These are phyloP conservation scores for Cutaneotrichosporon cutaneum DNA, from an alignment of 1,284 basidiomycete genomes.

Conservation along the genomic window DNA sequence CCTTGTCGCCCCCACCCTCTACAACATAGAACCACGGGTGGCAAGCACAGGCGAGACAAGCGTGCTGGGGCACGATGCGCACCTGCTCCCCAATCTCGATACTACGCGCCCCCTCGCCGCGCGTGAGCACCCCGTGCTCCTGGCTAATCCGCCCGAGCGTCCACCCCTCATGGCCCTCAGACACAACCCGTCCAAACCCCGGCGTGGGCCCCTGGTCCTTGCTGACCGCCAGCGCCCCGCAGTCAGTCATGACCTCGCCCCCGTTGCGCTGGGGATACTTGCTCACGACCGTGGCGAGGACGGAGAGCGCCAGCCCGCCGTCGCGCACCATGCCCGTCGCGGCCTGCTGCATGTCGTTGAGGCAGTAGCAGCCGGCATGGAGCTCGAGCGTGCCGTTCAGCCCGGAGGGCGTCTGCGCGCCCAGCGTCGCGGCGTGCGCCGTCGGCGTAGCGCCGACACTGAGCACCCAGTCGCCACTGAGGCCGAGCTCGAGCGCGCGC, in stretches of 20 bases:
- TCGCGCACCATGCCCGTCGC: constrained; percentile 65
- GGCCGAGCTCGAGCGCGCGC: constrained; percentile 56
- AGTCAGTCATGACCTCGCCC: constrained; percentile 63
- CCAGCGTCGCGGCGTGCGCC: constrained; percentile 62
- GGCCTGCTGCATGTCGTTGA: constrained; percentile 79
- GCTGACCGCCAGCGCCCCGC: constrained; percentile 77
- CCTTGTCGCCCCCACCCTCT: constrained; percentile 60
- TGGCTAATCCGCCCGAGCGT: constrained; percentile 67
- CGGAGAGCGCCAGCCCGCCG: constrained; percentile 58
- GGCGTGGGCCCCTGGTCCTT: constrained; percentile 74
- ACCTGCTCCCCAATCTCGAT: constrained; percentile 61
- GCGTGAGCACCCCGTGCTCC: constrained; percentile 72
- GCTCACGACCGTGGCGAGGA: constrained; percentile 71
- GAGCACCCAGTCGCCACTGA: constrained; percentile 60
- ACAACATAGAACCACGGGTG: constrained; percentile 80
- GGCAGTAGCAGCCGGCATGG: constrained; percentile 74
- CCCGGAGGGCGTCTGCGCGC: constrained; percentile 33
- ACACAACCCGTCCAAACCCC: constrained; percentile 68
- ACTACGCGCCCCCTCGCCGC: constrained; percentile 30
- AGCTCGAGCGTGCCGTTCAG: constrained; percentile 63
- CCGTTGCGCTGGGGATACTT: constrained; percentile 64
- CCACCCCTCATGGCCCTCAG: constrained; percentile 61
- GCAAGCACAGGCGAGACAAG: constrained; percentile 70
- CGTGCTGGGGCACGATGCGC: constrained; percentile 53
- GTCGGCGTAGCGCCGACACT: constrained; percentile 82